Evolutionary conservation across 371 early-diverging fungal species (phyloP), one percentile per base, ranked within the genome.

Genomic region (Rhizoclosmatium hyalinum): DNA sequence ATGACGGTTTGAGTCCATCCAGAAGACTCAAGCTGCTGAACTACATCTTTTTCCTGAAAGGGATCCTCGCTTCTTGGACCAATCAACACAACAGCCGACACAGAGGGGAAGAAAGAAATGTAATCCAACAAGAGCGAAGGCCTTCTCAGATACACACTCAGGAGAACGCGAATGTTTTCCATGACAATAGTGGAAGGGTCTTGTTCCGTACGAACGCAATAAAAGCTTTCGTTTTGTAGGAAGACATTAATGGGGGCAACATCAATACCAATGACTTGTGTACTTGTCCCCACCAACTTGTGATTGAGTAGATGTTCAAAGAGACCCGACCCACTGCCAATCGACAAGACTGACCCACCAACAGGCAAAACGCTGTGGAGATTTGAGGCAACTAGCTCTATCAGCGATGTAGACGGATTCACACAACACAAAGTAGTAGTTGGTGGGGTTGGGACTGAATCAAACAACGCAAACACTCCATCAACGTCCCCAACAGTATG

Each of bases 1-100:
- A 17, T 19, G 6, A 58, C 58, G 0, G 8, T 6, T 17, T 6
- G 32, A 8, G 6, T 58, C 64, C 64, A 64, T 5, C 64, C 64
- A 8, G 41, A 39, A 14, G 10, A 10, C 46, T 14, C 10, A n/a
- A 64, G 41, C 43, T 64, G 14, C 14, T 4, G 17, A n/a, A 41
- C 54, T 4, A 72, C 62, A 41, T 1, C 39, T 14, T n/a, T 44
- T 45, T 72, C 65, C 54, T 54, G 19, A 0, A 56, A 58, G 0
- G 74, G 74, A 24, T 74, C 74, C 44, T 74, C 74, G 3, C 19
- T 21, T n/a, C 68, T 54, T 10, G 74, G 74, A 45, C 74, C 74
- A 17, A 74, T 17, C 3, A 74, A 21, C 3, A 74, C 42, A 32
- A 68, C 54, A 5, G n/a, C 44, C 19, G 4, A 1, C 3, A 68